Conservation (phyloP, 768 basidiomycete species). For the Trametes gibbosa region DNA sequence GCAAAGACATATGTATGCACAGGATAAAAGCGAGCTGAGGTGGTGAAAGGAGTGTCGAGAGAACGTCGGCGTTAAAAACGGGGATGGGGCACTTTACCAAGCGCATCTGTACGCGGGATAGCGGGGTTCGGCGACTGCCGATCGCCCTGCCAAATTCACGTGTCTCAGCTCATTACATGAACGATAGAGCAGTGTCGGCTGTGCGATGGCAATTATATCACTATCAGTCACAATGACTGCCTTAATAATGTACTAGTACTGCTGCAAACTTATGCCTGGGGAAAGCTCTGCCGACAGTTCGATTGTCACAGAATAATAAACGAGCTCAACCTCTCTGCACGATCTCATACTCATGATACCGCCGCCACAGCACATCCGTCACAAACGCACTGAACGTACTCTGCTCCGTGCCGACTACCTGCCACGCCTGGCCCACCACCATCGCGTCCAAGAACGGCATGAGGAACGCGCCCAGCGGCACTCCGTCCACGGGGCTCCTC, state of each 20-base stretch:
- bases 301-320: too few relatives aligned
- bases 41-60: neutral
- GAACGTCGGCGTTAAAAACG: neutral
- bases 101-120: conserved; percentile 11
- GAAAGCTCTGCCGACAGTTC: too few relatives aligned
- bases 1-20: conserved; percentile 52
- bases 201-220: too few relatives aligned
- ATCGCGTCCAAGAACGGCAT: conserved; percentile 70
- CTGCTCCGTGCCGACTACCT: conserved; percentile 64
- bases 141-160: neutral
- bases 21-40: neutral
- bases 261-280: too few relatives aligned
- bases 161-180: neutral
- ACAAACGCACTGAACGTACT: conserved; percentile 78
- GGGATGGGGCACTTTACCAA: conserved; percentile 5
- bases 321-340: conserved; percentile 29
- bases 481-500: conserved; percentile 47
- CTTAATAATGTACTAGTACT: too few relatives aligned
- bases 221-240: too few relatives aligned
- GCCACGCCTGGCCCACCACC: conserved; percentile 56
- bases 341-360: conserved; percentile 50
- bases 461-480: conserved; percentile 45
- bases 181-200: too few relatives aligned
- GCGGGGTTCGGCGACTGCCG: conserved; percentile 11
- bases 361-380: conserved; percentile 64